A percentile compares a stretch with the other conserved stretches of the same genome.
Evolutionary conservation across 140 eudicot genomes (phyloP).

Genomic region (Ambrosia hybrid): DNA sequence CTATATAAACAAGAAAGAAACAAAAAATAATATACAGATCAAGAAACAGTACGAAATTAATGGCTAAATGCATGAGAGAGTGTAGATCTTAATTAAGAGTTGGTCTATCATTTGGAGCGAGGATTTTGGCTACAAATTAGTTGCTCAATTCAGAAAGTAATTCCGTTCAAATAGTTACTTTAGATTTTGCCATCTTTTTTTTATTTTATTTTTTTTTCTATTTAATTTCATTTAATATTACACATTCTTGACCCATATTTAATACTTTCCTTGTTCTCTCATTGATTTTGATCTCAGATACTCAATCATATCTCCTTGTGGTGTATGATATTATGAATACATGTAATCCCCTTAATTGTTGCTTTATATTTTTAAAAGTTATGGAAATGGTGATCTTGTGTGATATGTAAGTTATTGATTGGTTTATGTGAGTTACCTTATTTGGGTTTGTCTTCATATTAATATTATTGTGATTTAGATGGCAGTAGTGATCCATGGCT

Average conservation of each 20-base stretch:
- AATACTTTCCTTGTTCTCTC: too few species aligned
- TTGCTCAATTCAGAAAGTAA: constrained; percentile 19
- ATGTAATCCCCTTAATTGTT: constrained; percentile 23
- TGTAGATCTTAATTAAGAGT: constrained; percentile 45
- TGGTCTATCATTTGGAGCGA: constrained; percentile 71
- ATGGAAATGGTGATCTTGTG: constrained; percentile 4
- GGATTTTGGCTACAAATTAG: constrained; percentile 63
- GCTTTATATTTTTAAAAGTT: background rate
- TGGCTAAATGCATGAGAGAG: constrained; percentile 26
- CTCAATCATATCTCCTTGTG: constrained; percentile 15
- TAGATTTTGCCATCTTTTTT: constrained; percentile 48
- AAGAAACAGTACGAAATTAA: constrained; percentile 16
- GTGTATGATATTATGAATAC: constrained; percentile 17
- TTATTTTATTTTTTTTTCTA: background rate
- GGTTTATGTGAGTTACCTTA: constrained; percentile 9
- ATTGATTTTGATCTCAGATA: background rate
- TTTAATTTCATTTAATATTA: too few species aligned
- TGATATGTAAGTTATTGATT: too few species aligned
- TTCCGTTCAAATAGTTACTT: constrained; percentile 29
- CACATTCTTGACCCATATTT: too few species aligned
- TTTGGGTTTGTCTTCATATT: constrained; percentile 24
- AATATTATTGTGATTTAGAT: constrained; percentile 45
- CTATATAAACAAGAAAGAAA: constrained; percentile 16
- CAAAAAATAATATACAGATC: background rate
- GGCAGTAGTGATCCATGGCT: constrained; percentile 58